phyloP scores from a whole-genome alignment of 805 yeast species.

The Candida incommunis region DNA sequence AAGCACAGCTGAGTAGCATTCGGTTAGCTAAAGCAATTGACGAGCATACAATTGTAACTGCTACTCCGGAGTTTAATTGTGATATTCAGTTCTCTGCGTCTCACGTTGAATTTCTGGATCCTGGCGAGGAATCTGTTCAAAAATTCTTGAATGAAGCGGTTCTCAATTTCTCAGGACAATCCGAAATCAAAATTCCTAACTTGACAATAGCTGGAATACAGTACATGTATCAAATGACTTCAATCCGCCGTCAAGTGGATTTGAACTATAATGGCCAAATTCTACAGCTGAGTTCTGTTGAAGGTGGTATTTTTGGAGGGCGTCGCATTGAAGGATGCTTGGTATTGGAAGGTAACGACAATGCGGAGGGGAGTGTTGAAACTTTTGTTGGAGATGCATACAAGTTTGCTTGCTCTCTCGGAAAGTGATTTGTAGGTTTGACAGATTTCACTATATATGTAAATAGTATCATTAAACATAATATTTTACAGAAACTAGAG shows the following conservation, averaged over 20 bases:
- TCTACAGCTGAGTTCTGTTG: not conserved
- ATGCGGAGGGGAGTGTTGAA: not conserved
- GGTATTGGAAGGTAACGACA: not conserved
- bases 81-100: slow-evolving; percentile 1
- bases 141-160: not conserved
- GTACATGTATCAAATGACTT: not conserved
- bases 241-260: not conserved
- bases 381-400: not conserved
- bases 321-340: not conserved
- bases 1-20: slow-evolving; percentile 24
- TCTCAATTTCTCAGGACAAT: not conserved
- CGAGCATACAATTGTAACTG: not conserved
- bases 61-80: not conserved
- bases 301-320: slow-evolving; percentile 1
- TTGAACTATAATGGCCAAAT: not conserved
- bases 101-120: not conserved
- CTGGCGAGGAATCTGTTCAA: not conserved
- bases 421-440: not conserved
- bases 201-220: not conserved
- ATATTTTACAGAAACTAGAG: not conserved
- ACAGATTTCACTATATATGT: not conserved
- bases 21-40: slow-evolving; percentile 9
- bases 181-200: not conserved
- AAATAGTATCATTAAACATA: not conserved
- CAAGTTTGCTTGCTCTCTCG: not conserved